These are phyloP conservation scores for Aristolochia fimbriata DNA, from an alignment of 164 flowering plant species.

Conservation along the genomic window DNA sequence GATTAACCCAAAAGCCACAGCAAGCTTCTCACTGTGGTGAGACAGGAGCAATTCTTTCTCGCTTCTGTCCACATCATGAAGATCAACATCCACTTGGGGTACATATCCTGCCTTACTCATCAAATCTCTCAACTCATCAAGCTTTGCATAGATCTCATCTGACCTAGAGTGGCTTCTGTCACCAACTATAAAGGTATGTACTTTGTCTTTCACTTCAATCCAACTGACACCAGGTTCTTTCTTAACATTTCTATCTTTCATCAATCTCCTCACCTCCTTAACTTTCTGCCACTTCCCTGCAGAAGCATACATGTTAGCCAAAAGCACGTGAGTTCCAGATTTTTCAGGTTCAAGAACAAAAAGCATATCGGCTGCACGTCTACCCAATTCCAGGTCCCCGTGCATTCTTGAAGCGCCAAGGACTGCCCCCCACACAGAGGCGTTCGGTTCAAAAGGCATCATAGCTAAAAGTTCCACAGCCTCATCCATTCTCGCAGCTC, in stretches of 20 bases:
- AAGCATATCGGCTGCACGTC: slow-evolving; percentile 17
- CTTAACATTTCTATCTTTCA: slow-evolving; percentile 15
- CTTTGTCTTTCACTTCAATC: slow-evolving; percentile 15
- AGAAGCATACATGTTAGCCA: slow-evolving; percentile 16
- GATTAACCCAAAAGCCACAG: slow-evolving; percentile 15
- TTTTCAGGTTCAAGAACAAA: slow-evolving; percentile 14
- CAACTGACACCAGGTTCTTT: slow-evolving; percentile 17
- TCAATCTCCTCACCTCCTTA: slow-evolving; percentile 8
- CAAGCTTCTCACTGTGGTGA: slow-evolving; percentile 18
- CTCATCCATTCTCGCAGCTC: slow-evolving; percentile 13
- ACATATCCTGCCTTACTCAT: slow-evolving; percentile 14
- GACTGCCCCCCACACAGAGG: slow-evolving; percentile 16
- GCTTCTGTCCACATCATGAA: slow-evolving; percentile 13
- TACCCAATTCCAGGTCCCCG: slow-evolving; percentile 12
- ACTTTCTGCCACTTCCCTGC: slow-evolving; percentile 16
- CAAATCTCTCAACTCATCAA: slow-evolving; percentile 11
- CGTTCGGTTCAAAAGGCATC: slow-evolving; percentile 14
- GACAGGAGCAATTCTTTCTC: slow-evolving; percentile 15
- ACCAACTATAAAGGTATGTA: slow-evolving; percentile 19
- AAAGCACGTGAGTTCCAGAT: slow-evolving; percentile 15
- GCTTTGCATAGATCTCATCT: slow-evolving; percentile 13
- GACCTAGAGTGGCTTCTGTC: slow-evolving; percentile 15
- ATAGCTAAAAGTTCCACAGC: slow-evolving; percentile 9
- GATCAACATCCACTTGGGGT: slow-evolving; percentile 14
- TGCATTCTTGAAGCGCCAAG: slow-evolving; percentile 17